Base-by-base conservation (phyloP, 306 rosid species). In the Prunus mume region DNA sequence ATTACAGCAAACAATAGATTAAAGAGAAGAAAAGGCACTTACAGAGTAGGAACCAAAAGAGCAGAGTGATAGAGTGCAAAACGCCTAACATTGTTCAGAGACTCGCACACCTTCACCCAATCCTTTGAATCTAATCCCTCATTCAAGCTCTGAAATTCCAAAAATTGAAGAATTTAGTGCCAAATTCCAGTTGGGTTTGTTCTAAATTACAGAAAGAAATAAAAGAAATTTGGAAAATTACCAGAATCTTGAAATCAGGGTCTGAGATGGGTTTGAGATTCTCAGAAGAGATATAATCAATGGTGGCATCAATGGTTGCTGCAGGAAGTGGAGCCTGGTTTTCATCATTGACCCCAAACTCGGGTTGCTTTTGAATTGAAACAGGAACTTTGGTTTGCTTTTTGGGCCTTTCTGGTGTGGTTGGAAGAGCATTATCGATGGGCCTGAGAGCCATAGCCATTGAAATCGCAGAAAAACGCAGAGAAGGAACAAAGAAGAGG, bases 361-460 rank as follows among this genome's bases (percentile, higher is more conserved):
- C 87, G 19, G 80, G 46, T 65, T 79, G 91, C 7, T 90, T 92
- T 34, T 32, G 83, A 64, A 81, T 57, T 1, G 90, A 75, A 76
- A 70, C 74, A 76, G 82, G 76, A 51, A 87, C 82, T 65, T 89
- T 92, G 41, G 92, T 83, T 79, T 83, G 96, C 79, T 94, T 94
- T 68, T 76, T 94, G 77, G 93, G 96, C 76, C 97, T 80, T 38
- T 92, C 90, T 12, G 87, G 85, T 13, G 91, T 74, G 34, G 63
- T 76, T 22, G 97, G 97, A 49, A 92, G 97, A 47, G 91, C 96
- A 68, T 95, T 95, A 20, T 86, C 96, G 5, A 95, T 95, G 81
- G 97, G 96, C 80, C 98, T 86, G 50, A 95, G 85, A 19, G 98
- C 91, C 97, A 89, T 91, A 25, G 88, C 82, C 89, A 86, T 80